Evolutionary conservation across 257 asterid genomes (phyloP).

Genomic region (Thymus mandschuricus): DNA sequence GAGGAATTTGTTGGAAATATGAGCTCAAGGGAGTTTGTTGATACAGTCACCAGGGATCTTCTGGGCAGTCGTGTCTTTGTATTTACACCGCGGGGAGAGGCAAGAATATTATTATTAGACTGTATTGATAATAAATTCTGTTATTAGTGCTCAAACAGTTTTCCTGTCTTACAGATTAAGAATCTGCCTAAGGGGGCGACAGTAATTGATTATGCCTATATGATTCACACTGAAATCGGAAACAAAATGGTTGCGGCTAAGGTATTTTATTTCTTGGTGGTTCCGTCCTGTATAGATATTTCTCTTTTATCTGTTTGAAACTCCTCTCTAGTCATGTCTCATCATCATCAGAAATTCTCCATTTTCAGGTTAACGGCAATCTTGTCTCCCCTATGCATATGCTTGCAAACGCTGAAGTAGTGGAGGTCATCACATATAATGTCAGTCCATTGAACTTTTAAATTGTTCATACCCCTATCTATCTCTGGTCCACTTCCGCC

Average conservation of each 20-base stretch:
- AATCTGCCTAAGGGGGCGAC: slow-evolving; percentile 90
- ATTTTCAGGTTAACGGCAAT: slow-evolving; percentile 88
- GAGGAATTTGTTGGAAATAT: slow-evolving; percentile 96
- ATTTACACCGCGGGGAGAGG: slow-evolving; percentile 98
- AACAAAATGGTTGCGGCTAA: slow-evolving; percentile 95
- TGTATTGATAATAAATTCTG: slow-evolving; percentile 7
- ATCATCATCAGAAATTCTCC: slow-evolving; percentile 24
- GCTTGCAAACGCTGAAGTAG: slow-evolving; percentile 91
- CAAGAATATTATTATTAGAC: slow-evolving; percentile 27
- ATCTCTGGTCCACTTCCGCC: slow-evolving; percentile 5
- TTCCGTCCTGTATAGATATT: slow-evolving; percentile 17
- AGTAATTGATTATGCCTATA: slow-evolving; percentile 80
- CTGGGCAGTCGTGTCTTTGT: slow-evolving; percentile 94
- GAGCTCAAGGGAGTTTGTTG: slow-evolving; percentile 97
- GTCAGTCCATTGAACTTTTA: slow-evolving; percentile 50
- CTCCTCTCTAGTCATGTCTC: slow-evolving; percentile 18
- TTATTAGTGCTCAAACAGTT: slow-evolving; percentile 24
- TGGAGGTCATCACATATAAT: slow-evolving; percentile 77
- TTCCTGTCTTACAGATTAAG: slow-evolving; percentile 58
- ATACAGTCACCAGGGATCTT: slow-evolving; percentile 85
- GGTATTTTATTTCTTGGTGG: slow-evolving; percentile 42
- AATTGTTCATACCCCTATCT: slow-evolving; percentile 14
- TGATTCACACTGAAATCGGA: slow-evolving; percentile 91
- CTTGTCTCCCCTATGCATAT: slow-evolving; percentile 78
- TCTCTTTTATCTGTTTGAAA: slow-evolving; percentile 11